A percentile compares a stretch with the other conserved stretches of the same genome.
phyloP scores from a whole-genome alignment of 768 basidiomycete genomes.

The Fistulinella prunicolor region DNA sequence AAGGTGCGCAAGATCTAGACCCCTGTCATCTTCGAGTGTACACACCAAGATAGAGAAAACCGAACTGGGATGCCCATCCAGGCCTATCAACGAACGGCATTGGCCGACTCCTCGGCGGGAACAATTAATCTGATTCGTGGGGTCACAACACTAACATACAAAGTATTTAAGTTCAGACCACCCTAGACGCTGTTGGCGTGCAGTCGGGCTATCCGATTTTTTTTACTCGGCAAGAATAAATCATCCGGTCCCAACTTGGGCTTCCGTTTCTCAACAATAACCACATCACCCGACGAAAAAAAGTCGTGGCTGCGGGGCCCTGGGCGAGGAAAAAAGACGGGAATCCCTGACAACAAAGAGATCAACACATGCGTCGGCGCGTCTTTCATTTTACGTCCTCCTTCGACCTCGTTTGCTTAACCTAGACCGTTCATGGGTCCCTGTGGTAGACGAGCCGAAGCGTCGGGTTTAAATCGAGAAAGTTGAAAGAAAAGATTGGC shows the following conservation, averaged over 20 bases:
- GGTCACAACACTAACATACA: too few species aligned
- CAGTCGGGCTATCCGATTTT: too few species aligned
- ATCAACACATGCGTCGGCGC: conserved; percentile 20
- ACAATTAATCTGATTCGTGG: too few species aligned
- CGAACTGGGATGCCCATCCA: too few species aligned
- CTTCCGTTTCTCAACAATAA: neutral
- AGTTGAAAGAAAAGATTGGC: conserved; percentile 9
- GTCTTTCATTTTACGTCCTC: conserved; percentile 22
- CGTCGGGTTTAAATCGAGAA: conserved; percentile 17
- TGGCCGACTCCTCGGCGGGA: too few species aligned
- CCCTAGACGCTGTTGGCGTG: too few species aligned
- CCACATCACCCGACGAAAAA: neutral
- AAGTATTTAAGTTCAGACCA: too few species aligned
- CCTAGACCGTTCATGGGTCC: neutral
- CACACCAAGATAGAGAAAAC: neutral
- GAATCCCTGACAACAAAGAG: neutral
- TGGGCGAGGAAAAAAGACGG: too few species aligned
- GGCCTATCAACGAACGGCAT: conserved; percentile 11
- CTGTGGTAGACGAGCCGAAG: neutral
- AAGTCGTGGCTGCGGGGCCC: too few species aligned
- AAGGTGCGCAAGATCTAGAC: neutral
- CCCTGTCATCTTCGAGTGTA: conserved; percentile 6
- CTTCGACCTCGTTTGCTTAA: conserved; percentile 7
- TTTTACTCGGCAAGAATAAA: too few species aligned
- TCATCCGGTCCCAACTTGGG: too few species aligned